phyloP scores from a whole-genome alignment of 2,329 filamentous ascomycete genomes.

The Meredithiella fracta region DNA sequence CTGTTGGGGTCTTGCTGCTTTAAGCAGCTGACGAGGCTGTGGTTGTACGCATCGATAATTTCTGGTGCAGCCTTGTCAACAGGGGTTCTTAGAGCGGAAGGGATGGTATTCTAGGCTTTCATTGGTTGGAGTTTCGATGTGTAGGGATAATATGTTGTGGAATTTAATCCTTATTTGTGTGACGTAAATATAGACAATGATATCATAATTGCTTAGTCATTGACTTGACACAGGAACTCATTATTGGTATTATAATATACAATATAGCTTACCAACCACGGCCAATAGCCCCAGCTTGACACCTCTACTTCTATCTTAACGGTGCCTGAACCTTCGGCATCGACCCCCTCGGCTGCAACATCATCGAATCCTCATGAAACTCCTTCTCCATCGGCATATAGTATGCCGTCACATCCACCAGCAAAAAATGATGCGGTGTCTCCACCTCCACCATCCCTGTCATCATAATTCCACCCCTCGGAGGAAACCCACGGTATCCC shows the following conservation, averaged over 20 bases:
- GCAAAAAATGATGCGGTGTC: constrained; percentile 23
- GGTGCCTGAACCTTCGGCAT: constrained; percentile 16
- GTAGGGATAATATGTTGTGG: neutral
- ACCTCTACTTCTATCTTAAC: too few relatives aligned
- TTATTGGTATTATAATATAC: too few relatives aligned
- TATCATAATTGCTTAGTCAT: too few relatives aligned
- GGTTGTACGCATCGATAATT: neutral
- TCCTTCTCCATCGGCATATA: constrained; percentile 32
- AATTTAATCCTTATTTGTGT: neutral
- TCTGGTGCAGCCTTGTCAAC: neutral
- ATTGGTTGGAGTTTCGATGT: neutral
- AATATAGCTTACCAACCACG: neutral
- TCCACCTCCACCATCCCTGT: constrained; percentile 32
- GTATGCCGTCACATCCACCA: constrained; percentile 30
- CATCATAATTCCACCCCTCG: constrained; percentile 29
- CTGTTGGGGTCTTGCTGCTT: neutral
- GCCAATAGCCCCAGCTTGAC: too few relatives aligned
- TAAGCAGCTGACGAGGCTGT: neutral
- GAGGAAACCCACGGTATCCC: constrained; percentile 23
- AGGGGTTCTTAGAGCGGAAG: neutral
- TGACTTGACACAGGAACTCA: too few relatives aligned
- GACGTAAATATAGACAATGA: neutral
- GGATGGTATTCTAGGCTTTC: neutral
- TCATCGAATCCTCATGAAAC: constrained; percentile 18
- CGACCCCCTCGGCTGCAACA: constrained; percentile 11